Evolutionary conservation across 1,284 basidiomycete genomes (phyloP), one percentile per base, ranked within the genome.

Genomic region (Boletellus deceptivus): DNA sequence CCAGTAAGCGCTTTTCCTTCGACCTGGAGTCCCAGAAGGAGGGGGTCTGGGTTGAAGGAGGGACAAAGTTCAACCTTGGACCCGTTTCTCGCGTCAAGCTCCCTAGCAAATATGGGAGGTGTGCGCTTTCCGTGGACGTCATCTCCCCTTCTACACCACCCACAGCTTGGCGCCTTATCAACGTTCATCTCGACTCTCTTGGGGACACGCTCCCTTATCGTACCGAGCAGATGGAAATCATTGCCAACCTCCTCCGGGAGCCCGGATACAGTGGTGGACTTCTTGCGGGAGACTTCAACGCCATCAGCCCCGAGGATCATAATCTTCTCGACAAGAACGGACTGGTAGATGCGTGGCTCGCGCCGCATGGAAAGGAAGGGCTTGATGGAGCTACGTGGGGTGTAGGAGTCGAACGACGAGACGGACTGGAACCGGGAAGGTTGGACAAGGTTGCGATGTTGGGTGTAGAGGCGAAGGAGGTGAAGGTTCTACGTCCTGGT

Each of bases 201-300:
- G 18, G 16, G 22, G 46, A 41, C 39, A 11, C 31, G 20, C 29
- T n/a, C 4, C 16, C 8, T n/a, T 5, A 13, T 3, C 46, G 46
- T 25, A 9, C 10, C 2, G 18, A 13, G 10, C 46, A 74, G 67
- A 56, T 75, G 57, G 40, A 64, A 48, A 62, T 68, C 16, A 60
- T 73, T 9, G 66, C 69, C 42, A 46, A 56, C 57, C 20, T 72
- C 59, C 68, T 74, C 50, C 70, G 67, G 56, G 72, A 73, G 65
- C 64, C 65, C 6, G 64, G 70, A 61, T 72, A 71, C 62, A 37
- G 61, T 42, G 65, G 72, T 24, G 71, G 74, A 4, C 13, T 75
- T 37, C 70, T 75, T 38, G 72, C 71, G n/a, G 73, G 73, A 9
- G 72, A 75, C 65, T 74, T 74, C 66, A 73, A 74, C 57, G 67